A percentile compares a stretch with the other conserved stretches of the same genome.
These are phyloP conservation scores for Hericium erinaceus DNA, from an alignment of 768 basidiomycete genomes.

Conservation along the genomic window DNA sequence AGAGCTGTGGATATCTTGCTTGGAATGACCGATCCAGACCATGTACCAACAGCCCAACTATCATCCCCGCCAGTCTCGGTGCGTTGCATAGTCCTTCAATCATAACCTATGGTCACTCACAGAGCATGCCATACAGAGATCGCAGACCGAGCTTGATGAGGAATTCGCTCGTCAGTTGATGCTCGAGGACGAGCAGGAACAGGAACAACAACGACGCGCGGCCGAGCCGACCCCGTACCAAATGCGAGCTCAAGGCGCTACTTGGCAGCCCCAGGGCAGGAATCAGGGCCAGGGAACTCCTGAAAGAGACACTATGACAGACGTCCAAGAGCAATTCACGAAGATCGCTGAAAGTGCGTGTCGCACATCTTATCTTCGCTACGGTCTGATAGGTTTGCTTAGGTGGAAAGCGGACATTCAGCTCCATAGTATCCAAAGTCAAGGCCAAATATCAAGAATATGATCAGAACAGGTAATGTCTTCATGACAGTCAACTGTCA, in stretches of 20 bases:
- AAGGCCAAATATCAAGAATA: conserved; percentile 80
- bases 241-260: conserved; percentile 8
- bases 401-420: conserved; percentile 70
- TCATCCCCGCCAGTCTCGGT: conserved; percentile 20
- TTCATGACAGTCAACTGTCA: neutral
- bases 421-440: conserved; percentile 61
- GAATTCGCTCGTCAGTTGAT: conserved; percentile 66
- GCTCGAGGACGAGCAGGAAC: conserved; percentile 38
- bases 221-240: conserved; percentile 15
- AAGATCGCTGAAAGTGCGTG: conserved; percentile 71
- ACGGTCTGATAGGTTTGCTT: neutral
- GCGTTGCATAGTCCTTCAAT: conserved; percentile 2
- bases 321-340: conserved; percentile 66
- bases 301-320: conserved; percentile 45
- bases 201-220: conserved; percentile 8
- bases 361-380: neutral
- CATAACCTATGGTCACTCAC: neutral
- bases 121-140: conserved; percentile 17
- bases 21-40: conserved; percentile 81
- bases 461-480: conserved; percentile 41
- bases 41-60: conserved; percentile 31
- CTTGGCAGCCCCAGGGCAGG: neutral
- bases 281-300: conserved; percentile 7
- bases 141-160: conserved; percentile 71
- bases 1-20: conserved; percentile 69